Percentiles rank a stretch among this genome's conserved stretches.
Evolutionary conservation across 2,329 filamentous ascomycete species (phyloP).

Genomic region (Penicillium sp.): DNA sequence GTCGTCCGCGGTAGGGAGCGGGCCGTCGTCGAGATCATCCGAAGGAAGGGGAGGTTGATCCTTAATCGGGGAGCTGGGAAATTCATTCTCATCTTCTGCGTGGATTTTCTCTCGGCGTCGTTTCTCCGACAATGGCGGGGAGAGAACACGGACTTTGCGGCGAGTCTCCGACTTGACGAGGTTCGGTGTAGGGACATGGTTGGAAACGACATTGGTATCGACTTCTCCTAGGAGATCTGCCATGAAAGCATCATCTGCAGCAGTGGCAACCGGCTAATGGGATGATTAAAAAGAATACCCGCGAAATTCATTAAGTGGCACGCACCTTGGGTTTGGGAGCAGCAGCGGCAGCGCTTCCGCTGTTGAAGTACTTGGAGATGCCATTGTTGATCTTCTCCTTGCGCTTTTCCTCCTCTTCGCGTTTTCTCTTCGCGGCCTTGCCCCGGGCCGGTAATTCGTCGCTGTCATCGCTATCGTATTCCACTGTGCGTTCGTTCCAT

Average conservation of each 20-base stretch:
- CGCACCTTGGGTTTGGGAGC: constrained; percentile 72
- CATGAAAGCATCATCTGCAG: constrained; percentile 86
- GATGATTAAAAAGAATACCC: constrained; percentile 9
- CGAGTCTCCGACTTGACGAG: constrained; percentile 67
- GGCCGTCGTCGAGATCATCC: constrained; percentile 53
- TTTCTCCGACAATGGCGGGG: constrained; percentile 60
- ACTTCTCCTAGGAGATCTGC: constrained; percentile 79
- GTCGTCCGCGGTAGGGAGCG: constrained; percentile 54
- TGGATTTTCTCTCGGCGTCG: constrained; percentile 51
- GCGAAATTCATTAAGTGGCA: constrained; percentile 1
- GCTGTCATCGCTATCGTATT: constrained; percentile 56
- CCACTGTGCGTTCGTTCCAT: constrained; percentile 66
- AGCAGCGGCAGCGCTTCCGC: constrained; percentile 54
- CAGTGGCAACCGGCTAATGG: constrained; percentile 62
- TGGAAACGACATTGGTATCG: constrained; percentile 64
- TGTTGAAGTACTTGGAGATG: constrained; percentile 91
- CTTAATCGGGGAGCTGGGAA: constrained; percentile 44
- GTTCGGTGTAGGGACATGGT: constrained; percentile 53
- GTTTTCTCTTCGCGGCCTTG: constrained; percentile 71
- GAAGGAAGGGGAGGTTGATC: constrained; percentile 36
- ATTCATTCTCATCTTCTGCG: constrained; percentile 36
- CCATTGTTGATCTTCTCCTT: constrained; percentile 82
- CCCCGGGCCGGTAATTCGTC: constrained; percentile 61
- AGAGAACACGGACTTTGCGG: constrained; percentile 72
- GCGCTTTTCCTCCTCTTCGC: constrained; percentile 78